These are phyloP conservation scores for Litsea cubeba DNA, from an alignment of 164 flowering plant genomes.

Conservation along the genomic window DNA sequence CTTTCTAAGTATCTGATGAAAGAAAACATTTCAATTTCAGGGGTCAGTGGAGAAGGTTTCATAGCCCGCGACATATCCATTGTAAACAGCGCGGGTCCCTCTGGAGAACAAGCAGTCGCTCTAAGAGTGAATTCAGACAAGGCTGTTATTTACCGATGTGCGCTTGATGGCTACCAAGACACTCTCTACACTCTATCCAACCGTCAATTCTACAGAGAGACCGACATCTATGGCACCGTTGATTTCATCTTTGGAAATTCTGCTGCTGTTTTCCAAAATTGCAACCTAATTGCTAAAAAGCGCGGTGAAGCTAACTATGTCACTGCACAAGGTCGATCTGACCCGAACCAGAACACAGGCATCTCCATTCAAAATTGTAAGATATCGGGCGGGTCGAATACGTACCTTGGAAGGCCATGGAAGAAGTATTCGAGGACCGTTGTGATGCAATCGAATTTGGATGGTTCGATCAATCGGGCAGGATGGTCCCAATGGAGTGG, in stretches of 20 bases:
- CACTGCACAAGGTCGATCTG: constrained; percentile 65
- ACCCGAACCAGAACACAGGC: constrained; percentile 71
- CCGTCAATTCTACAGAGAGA: constrained; percentile 34
- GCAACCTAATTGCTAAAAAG: constrained; percentile 38
- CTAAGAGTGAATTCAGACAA: constrained; percentile 21
- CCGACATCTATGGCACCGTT: constrained; percentile 34
- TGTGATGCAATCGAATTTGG: constrained; percentile 31
- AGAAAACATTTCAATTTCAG: constrained; percentile 9
- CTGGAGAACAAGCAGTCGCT: constrained; percentile 30
- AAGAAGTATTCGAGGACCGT: constrained; percentile 60
- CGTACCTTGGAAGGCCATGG: constrained; percentile 76
- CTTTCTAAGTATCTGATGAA: no score
- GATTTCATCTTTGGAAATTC: constrained; percentile 45
- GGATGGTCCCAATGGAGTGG: constrained; percentile 80
- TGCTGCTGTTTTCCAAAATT: constrained; percentile 63
- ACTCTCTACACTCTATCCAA: constrained; percentile 25
- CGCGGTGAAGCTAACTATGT: constrained; percentile 60
- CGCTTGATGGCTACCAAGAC: constrained; percentile 31
- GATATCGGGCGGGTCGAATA: constrained; percentile 41
- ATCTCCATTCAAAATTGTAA: constrained; percentile 57
- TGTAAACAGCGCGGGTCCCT: constrained; percentile 30
- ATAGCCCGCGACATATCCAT: constrained; percentile 31
- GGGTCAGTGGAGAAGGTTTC: constrained; percentile 25
- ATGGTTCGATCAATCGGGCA: constrained; percentile 31
- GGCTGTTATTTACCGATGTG: constrained; percentile 26